phyloP scores from a whole-genome alignment of 2,329 filamentous ascomycete species.

The Fusarium bactridioides region DNA sequence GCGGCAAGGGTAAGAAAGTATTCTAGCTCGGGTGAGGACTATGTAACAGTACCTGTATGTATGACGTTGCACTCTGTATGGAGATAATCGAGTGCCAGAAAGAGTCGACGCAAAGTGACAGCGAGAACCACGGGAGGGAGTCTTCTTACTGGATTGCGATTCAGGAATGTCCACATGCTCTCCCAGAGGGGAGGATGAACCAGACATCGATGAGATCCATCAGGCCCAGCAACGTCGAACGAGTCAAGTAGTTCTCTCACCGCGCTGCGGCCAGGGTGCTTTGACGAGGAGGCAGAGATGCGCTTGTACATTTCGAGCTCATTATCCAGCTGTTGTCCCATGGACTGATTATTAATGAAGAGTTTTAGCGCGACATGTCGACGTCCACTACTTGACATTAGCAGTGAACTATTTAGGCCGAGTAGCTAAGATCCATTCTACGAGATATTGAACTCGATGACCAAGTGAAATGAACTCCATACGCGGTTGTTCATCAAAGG shows the following conservation, averaged over 20 bases:
- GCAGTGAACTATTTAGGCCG: neutral
- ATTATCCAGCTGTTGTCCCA: constrained; percentile 41
- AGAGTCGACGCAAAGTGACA: constrained; percentile 49
- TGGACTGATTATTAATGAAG: constrained; percentile 35
- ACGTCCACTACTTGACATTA: constrained; percentile 19
- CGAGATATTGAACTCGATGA: neutral
- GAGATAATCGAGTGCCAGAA: constrained; percentile 55
- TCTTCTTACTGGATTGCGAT: constrained; percentile 49
- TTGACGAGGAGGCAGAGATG: constrained; percentile 40
- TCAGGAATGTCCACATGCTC: constrained; percentile 50
- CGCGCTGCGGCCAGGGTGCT: constrained; percentile 44
- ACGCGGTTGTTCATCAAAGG: neutral
- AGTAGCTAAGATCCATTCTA: neutral
- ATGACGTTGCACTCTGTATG: constrained; percentile 56
- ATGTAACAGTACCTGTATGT: constrained; percentile 50
- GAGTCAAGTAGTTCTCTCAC: constrained; percentile 49
- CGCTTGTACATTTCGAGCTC: constrained; percentile 55
- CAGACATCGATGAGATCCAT: constrained; percentile 48
- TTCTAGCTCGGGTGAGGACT: accelerated
- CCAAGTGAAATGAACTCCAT: neutral
- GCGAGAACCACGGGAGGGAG: constrained; percentile 48
- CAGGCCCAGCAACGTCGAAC: constrained; percentile 48
- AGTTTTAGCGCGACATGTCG: constrained; percentile 48
- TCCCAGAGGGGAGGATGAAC: constrained; percentile 54
- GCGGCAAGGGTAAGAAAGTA: constrained; percentile 16